Evolutionary conservation across 495 filamentous ascomycete genomes (phyloP), one percentile per base, ranked within the genome.

Genomic region (Podospora sp.): DNA sequence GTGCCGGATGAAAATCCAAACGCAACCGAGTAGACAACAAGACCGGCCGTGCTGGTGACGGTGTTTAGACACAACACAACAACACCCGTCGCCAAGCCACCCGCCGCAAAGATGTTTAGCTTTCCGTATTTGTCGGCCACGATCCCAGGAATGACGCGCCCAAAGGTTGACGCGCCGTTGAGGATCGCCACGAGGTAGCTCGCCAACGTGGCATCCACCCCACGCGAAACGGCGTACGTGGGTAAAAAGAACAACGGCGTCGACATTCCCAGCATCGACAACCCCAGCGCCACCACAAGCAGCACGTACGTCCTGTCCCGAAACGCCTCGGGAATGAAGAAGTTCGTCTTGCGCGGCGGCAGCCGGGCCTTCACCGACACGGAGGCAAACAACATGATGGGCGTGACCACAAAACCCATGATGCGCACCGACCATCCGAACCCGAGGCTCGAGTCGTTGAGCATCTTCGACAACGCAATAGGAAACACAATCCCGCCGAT

Each of bases 371-470:
- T 76, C 18, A 88, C 70, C 1, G 78, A 71, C 6, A 82, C 21
- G 51, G 75, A 74, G 14, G 82, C 71, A n/a, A 88, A 75, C 0
- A 61, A 50, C 9, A 87, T 63, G 57, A 87, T 36, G n/a, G 82
- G 79, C 2, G 85, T 58, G 20, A 84, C 78, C 29, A 89, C 71
- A 71, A 91, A 89, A 1, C 81, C 88, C 16, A 85, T 73, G 22
- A 89, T 79, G 6, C 88, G 78, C 2, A 89, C 81, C 0, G 85
- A 76, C 89, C 88, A 90, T 16, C 78, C 86, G 60, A 89, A 91
- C 1, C 83, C 81, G 1, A 90, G 58, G 3, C 64, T 9, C 16
- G 72, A 62, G 53, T 59, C 71, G 58, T 79, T 78, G 18, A 83
- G 65, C 74, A 81, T 68, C 69, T 76, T 78, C n/a, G 73, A 79